These are phyloP conservation scores for Pyrenophora tritici-repentis DNA, from an alignment of 2,329 filamentous ascomycete species.

Conservation along the genomic window DNA sequence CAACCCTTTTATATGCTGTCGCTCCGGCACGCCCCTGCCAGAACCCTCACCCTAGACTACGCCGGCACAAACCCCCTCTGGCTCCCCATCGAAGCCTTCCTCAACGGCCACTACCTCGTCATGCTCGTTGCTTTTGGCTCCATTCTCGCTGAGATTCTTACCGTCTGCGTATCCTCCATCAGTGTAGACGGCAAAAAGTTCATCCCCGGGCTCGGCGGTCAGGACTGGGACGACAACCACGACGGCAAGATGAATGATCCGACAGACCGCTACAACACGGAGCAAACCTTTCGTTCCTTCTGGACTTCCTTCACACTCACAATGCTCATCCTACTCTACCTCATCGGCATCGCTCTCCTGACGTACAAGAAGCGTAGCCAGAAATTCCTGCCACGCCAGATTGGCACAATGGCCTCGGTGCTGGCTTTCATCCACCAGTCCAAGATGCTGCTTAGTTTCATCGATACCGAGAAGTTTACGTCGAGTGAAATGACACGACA, in stretches of 20 bases:
- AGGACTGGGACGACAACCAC: constrained; percentile 18
- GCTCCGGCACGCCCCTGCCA: constrained; percentile 66
- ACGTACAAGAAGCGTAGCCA: constrained; percentile 68
- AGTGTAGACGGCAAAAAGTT: constrained; percentile 69
- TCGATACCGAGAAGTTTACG: constrained; percentile 68
- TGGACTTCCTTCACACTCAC: constrained; percentile 67
- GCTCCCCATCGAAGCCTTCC: constrained; percentile 64
- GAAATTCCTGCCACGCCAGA: constrained; percentile 76
- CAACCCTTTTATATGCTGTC: constrained; percentile 76
- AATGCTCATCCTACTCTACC: constrained; percentile 67
- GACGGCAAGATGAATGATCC: constrained; percentile 1
- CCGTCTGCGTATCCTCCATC: constrained; percentile 69
- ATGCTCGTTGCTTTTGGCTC: constrained; percentile 72
- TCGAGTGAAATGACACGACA: constrained; percentile 65
- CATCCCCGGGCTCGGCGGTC: constrained; percentile 42
- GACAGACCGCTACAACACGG: constrained; percentile 40
- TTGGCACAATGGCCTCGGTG: constrained; percentile 76
- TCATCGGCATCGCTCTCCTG: constrained; percentile 62
- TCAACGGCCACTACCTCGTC: constrained; percentile 68
- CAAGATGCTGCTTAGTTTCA: constrained; percentile 78
- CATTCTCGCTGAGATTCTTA: constrained; percentile 74
- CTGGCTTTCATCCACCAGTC: constrained; percentile 79
- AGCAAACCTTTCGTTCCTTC: constrained; percentile 63
- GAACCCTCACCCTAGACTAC: constrained; percentile 72
- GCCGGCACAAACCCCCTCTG: constrained; percentile 72